Base-by-base conservation (phyloP, 1,139 yeast species). In the Saccharomyces uvarum region DNA sequence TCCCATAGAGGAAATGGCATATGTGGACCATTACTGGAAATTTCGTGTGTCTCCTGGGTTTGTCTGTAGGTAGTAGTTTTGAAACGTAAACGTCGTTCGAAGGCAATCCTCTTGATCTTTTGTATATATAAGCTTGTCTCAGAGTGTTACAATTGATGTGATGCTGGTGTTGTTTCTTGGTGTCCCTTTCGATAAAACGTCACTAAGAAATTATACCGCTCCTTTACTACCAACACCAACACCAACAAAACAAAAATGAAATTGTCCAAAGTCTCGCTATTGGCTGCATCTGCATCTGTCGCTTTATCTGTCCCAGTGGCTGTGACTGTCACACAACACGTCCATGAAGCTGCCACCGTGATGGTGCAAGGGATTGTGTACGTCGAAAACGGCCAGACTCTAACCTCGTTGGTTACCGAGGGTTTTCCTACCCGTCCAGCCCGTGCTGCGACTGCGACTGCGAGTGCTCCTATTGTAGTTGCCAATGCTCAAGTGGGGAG, bases 221-320 rank as follows among this genome's bases (percentile, higher is more conserved):
- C 44, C 32, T 21, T 41, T 14, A 46, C 26, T 16, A 26, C 14
- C 19, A 49, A 13, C 9, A 28, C 24, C 29, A 46, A 24, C 48
- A 19, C 31, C 16, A 27, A 27, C 29, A 21, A 21, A 32, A 27
- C 29, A 32, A 56, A 1, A 41, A 66, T 66, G 70, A 65, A 63
- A 55, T 55, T 65, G 16, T 58, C 67, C 44, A 58, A 57, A n/a
- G 50, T 69, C 32, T 60, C 70, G 38, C 62, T 68, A 52, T 58
- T 70, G 41, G 66, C 71, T 32, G 66, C 70, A 47, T 56, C 68
- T 32, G 53, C 61, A 24, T n/a, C 60, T 11, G 49, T 59, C 49
- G 73, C 65, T 26, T 47, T 69, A n/a, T 74, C 71, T 52, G 74
- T 72, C 47, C 74, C 73, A 55, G 73, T 68, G 38, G 70, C 62